phyloP scores from a whole-genome alignment of 345 rosid genomes.

The Eucalyptus regnans region DNA sequence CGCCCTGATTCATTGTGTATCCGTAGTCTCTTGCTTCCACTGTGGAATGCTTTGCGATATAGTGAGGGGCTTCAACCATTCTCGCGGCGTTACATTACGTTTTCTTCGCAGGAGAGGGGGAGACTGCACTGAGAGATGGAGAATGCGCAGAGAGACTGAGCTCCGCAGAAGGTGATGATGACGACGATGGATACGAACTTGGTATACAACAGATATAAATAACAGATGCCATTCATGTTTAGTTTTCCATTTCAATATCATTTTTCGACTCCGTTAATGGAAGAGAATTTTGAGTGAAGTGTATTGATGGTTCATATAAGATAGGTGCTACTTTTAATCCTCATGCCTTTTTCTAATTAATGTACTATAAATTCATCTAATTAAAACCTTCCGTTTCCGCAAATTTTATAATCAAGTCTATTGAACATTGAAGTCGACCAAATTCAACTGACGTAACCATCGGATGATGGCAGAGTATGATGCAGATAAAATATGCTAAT shows the following conservation, averaged over 20 bases:
- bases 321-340: not conserved
- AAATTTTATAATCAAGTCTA: not conserved
- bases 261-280: not conserved
- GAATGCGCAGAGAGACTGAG: not conserved
- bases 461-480: not conserved
- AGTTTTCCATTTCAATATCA: not conserved
- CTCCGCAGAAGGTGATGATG: not conserved
- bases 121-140: not conserved
- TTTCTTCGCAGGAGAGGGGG: not conserved
- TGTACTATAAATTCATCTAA: not conserved
- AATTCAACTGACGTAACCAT: not conserved
- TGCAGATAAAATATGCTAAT: not conserved
- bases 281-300: not conserved
- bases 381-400: not conserved
- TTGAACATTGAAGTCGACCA: not conserved
- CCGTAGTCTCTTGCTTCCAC: not conserved
- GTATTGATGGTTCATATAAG: not conserved
- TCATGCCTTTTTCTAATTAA: not conserved
- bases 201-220: not conserved
- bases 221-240: not conserved
- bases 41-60: not conserved
- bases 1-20: no score
- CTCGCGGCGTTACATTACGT: not conserved
- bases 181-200: conserved; percentile 49
- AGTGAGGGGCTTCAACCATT: not conserved